Percentiles rank a stretch among this genome's conserved stretches.
Evolutionary conservation across 2,329 filamentous ascomycete species (phyloP).

Genomic region (Botrytis sinoallii): DNA sequence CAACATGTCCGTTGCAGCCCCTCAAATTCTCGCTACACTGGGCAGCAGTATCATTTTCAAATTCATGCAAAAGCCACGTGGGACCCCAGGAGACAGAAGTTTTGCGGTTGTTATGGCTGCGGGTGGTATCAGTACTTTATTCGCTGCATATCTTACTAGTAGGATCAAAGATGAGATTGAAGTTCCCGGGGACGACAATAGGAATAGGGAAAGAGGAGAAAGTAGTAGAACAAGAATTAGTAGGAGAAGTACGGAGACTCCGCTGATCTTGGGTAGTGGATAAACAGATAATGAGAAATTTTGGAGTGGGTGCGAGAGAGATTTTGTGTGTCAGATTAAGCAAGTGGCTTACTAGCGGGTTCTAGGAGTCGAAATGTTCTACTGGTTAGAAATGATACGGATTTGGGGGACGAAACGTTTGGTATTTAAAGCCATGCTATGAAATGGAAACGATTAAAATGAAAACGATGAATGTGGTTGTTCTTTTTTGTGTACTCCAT

Average conservation of each 20-base stretch:
- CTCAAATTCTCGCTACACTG: constrained; percentile 86
- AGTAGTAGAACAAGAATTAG: neutral
- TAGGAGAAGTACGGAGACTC: constrained; percentile 4
- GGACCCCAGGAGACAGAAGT: constrained; percentile 78
- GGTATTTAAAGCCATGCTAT: neutral
- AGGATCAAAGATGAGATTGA: constrained; percentile 37
- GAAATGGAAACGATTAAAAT: neutral
- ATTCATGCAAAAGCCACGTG: constrained; percentile 81
- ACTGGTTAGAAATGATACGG: neutral
- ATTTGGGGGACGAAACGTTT: neutral
- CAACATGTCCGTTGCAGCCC: constrained; percentile 89
- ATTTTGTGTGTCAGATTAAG: neutral
- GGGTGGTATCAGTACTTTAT: constrained; percentile 73
- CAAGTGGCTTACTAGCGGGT: neutral
- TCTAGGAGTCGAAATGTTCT: neutral
- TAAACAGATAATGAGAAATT: neutral
- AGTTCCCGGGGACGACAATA: constrained; percentile 21
- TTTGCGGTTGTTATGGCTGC: constrained; percentile 84
- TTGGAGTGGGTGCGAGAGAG: neutral
- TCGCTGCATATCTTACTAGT: constrained; percentile 64
- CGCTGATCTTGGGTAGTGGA: constrained; percentile 5
- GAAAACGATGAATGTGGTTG: neutral
- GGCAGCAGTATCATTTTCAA: constrained; percentile 82
- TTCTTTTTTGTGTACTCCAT: neutral
- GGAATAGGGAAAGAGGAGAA: neutral